Evolutionary conservation across 164 flowering plant genomes (phyloP).

Genomic region (Akebia trifoliata): DNA sequence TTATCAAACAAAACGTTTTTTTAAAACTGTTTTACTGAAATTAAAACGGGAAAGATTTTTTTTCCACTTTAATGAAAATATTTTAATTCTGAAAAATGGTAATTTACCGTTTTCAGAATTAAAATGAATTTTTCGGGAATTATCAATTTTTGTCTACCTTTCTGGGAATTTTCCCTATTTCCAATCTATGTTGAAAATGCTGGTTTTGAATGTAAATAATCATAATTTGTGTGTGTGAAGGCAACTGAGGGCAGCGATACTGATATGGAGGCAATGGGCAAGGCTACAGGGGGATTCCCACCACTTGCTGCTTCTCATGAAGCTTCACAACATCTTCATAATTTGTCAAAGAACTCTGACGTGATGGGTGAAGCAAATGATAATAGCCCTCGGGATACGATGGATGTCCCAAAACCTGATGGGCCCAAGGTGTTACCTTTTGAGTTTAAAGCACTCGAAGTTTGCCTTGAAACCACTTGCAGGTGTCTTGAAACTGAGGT

Average conservation of each 20-base stretch:
- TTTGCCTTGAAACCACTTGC: constrained; percentile 45
- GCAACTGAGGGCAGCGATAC: constrained; percentile 13
- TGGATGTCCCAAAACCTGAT: constrained; percentile 15
- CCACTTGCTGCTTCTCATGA: neutral
- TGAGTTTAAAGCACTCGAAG: constrained; percentile 47
- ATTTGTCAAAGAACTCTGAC: neutral
- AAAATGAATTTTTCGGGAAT: neutral
- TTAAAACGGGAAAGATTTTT: too few species aligned
- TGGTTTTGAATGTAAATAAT: too few species aligned
- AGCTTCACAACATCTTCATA: neutral
- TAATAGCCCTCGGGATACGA: constrained; percentile 1
- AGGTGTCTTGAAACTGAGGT: constrained; percentile 45
- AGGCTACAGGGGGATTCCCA: neutral
- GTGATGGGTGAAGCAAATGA: neutral
- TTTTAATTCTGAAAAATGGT: too few species aligned
- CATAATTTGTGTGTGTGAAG: too few species aligned
- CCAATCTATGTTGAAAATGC: too few species aligned
- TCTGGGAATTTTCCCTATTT: neutral
- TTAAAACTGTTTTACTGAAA: too few species aligned
- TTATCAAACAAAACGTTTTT: too few species aligned
- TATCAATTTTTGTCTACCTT: too few species aligned
- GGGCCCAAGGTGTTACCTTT: constrained; percentile 36
- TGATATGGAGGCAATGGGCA: constrained; percentile 12
- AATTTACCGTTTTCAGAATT: too few species aligned
- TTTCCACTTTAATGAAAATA: too few species aligned